These are phyloP conservation scores for Phialemonium atrogriseum DNA, from an alignment of 2,329 filamentous ascomycete genomes.

Conservation along the genomic window DNA sequence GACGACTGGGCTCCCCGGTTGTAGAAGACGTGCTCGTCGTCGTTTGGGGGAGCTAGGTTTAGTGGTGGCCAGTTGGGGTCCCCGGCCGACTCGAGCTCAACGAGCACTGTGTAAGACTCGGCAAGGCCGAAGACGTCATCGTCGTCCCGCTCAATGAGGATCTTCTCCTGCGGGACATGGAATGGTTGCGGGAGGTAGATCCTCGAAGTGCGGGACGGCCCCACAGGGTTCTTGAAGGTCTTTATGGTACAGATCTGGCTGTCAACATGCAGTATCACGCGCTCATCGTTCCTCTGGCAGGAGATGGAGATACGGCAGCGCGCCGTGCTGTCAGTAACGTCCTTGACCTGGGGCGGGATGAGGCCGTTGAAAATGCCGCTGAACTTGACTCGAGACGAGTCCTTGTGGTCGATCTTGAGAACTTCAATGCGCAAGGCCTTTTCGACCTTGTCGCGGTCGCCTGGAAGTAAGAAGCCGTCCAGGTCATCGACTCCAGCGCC, in stretches of 20 bases:
- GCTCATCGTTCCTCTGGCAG: conserved; percentile 23
- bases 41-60: conserved; percentile 24
- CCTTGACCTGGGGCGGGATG: conserved; percentile 23
- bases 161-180: conserved; percentile 41
- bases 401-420: conserved; percentile 42
- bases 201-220: conserved; percentile 36
- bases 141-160: conserved; percentile 39
- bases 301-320: conserved; percentile 35
- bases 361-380: conserved; percentile 26
- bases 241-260: conserved; percentile 46
- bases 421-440: conserved; percentile 43
- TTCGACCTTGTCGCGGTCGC: conserved; percentile 14
- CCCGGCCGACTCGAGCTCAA: conserved; percentile 44
- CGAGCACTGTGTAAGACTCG: conserved; percentile 38
- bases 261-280: conserved; percentile 41
- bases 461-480: conserved; percentile 20
- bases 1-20: conserved; percentile 14
- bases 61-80: conserved; percentile 44
- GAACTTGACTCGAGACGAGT: conserved; percentile 29
- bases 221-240: conserved; percentile 38
- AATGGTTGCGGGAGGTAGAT: conserved; percentile 42
- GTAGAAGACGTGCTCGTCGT: conserved; percentile 14
- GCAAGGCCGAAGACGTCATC: conserved; percentile 38
- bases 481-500: background rate
- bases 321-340: conserved; percentile 25